phyloP scores from a whole-genome alignment of 495 filamentous ascomycete species.

The Penicillium roqueforti region DNA sequence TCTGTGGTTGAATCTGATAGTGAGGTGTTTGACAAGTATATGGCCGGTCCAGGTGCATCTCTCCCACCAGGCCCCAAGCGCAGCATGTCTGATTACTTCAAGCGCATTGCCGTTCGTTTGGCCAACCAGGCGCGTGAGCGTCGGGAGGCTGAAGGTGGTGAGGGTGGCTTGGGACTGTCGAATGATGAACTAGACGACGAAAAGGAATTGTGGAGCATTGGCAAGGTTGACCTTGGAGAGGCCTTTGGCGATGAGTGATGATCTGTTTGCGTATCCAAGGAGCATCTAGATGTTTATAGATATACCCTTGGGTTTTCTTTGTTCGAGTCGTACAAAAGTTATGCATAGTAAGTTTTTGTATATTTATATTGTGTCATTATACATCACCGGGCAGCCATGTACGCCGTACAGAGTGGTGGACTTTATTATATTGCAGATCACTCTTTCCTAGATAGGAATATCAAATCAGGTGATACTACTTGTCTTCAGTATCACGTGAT shows the following conservation, averaged over 20 bases:
- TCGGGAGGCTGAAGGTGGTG: constrained; percentile 83
- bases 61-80: constrained; percentile 69
- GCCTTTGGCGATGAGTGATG: constrained; percentile 51
- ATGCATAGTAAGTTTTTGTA: constrained; percentile 12
- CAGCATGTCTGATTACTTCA: constrained; percentile 97
- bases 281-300: constrained; percentile 26
- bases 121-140: constrained; percentile 81
- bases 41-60: constrained; percentile 56
- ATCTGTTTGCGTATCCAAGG: constrained; percentile 19
- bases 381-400: not conserved
- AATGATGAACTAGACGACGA: constrained; percentile 92
- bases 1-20: constrained; percentile 79
- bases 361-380: constrained; percentile 1
- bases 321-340: constrained; percentile 24
- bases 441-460: constrained; percentile 4
- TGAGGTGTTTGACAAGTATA: constrained; percentile 88
- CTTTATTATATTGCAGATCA: not conserved
- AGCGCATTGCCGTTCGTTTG: constrained; percentile 78
- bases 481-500: constrained; percentile 5
- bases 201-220: constrained; percentile 92
- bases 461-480: constrained; percentile 3
- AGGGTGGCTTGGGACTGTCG: constrained; percentile 75
- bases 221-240: constrained; percentile 79
- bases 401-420: not conserved
- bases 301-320: constrained; percentile 23